These are phyloP conservation scores for Botrytis tulipae DNA, from an alignment of 2,329 filamentous ascomycete genomes.

Conservation along the genomic window DNA sequence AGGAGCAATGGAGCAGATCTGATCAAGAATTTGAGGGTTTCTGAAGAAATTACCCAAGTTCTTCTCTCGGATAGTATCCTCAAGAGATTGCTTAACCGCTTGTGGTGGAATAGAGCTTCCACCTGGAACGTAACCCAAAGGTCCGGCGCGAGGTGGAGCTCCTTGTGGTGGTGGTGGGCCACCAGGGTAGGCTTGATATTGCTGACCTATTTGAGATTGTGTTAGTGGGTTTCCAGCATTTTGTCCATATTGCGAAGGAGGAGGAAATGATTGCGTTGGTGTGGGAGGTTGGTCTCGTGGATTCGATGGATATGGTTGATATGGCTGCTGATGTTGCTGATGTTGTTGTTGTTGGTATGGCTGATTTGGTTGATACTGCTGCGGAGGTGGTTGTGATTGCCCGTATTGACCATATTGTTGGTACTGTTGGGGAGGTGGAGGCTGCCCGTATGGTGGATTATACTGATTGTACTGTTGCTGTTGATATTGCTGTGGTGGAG, in stretches of 20 bases:
- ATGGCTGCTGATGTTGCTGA: neutral
- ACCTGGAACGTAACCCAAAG: conserved; percentile 17
- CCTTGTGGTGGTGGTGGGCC: conserved; percentile 15
- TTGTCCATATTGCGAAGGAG: conserved; percentile 12
- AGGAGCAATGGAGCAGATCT: conserved; percentile 20
- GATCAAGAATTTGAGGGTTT: conserved; percentile 22
- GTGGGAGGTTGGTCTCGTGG: neutral
- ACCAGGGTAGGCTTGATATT: conserved; percentile 20
- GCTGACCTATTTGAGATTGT: conserved; percentile 20
- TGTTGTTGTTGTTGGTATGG: neutral
- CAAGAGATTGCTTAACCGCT: conserved; percentile 23
- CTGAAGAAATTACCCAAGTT: conserved; percentile 20
- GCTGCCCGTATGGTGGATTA: conserved; percentile 8
- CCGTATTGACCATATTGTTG: conserved; percentile 14
- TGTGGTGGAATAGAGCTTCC: conserved; percentile 6
- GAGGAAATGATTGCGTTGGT: neutral
- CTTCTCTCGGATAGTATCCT: conserved; percentile 26
- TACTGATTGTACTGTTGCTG: conserved; percentile 12
- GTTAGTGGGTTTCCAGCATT: conserved; percentile 11
- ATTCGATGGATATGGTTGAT: neutral
- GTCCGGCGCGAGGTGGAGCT: conserved; percentile 19
- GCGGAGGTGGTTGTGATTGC: neutral
- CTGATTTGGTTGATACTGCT: neutral
- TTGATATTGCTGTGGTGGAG: neutral
- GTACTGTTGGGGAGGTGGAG: neutral